Evolutionary conservation across 805 yeast species (phyloP).

Genomic region (Ogataea nakhonphanomensis): DNA sequence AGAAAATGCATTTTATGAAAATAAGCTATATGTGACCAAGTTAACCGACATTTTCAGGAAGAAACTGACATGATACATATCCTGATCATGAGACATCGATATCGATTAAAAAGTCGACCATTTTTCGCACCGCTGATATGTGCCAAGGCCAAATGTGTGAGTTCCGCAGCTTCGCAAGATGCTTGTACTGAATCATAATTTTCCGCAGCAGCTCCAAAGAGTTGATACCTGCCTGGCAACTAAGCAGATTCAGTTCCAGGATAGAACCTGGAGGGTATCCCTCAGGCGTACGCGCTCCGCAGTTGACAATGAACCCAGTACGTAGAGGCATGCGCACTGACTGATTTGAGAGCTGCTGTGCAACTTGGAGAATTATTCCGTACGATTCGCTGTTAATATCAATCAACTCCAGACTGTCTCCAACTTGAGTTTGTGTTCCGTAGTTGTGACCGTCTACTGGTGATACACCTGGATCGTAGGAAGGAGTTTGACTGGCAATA

Average conservation of each 20-base stretch:
- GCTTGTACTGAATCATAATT: slow-evolving; percentile 58
- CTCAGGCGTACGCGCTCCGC: slow-evolving; percentile 7
- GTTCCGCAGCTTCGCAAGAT: slow-evolving; percentile 34
- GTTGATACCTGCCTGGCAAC: slow-evolving; percentile 69
- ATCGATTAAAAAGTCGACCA: slow-evolving; percentile 57
- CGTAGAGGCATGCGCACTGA: slow-evolving; percentile 67
- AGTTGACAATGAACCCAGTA: slow-evolving; percentile 61
- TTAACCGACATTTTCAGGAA: slow-evolving; percentile 5
- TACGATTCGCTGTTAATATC: slow-evolving; percentile 50
- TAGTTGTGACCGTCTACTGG: slow-evolving; percentile 22
- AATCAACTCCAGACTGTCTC: slow-evolving; percentile 33
- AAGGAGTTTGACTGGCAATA: slow-evolving; percentile 28
- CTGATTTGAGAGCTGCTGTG: slow-evolving; percentile 67
- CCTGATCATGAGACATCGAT: slow-evolving; percentile 38
- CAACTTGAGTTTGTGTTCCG: slow-evolving; percentile 2
- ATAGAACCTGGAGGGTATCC: slow-evolving; percentile 26
- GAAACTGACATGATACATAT: slow-evolving; percentile 13
- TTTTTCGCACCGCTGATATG: slow-evolving; percentile 60
- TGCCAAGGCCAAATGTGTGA: slow-evolving; percentile 60
- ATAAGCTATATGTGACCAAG: not conserved
- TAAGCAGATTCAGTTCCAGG: slow-evolving; percentile 62
- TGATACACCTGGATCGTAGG: slow-evolving; percentile 26
- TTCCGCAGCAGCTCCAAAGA: slow-evolving; percentile 51
- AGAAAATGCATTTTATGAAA: not conserved
- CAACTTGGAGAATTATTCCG: slow-evolving; percentile 55